Conservation (phyloP, 768 basidiomycete genomes). For the Lactarius pseudohatsudake region DNA sequence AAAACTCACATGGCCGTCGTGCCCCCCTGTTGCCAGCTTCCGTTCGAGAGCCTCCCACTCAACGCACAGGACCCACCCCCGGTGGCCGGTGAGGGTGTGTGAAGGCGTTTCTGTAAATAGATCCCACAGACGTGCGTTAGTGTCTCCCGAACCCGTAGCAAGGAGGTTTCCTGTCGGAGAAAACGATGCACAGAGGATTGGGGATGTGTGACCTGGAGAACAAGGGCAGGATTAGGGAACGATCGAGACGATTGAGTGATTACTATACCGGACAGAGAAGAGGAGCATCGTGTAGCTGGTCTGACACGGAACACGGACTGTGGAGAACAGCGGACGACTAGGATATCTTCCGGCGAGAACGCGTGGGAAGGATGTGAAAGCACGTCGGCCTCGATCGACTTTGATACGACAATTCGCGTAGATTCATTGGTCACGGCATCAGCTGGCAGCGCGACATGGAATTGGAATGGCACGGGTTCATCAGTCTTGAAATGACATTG, state of each 20-base stretch:
- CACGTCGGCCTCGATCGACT: constrained; percentile 81
- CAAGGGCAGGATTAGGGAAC: not conserved
- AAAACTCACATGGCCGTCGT: constrained; percentile 81
- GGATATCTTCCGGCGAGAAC: constrained; percentile 83
- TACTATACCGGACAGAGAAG: constrained; percentile 75
- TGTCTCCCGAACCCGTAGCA: constrained; percentile 95
- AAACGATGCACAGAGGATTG: constrained; percentile 93
- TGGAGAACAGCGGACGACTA: constrained; percentile 87
- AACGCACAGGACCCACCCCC: constrained; percentile 94
- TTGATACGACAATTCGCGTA: constrained; percentile 78
- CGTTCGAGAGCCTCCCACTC: constrained; percentile 97
- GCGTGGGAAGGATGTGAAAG: constrained; percentile 67
- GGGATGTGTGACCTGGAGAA: constrained; percentile 76
- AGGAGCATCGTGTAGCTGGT: constrained; percentile 91
- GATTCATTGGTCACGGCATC: constrained; percentile 47
- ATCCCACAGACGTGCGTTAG: constrained; percentile 91
- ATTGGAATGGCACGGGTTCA: constrained; percentile 89
- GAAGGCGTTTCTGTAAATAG: constrained; percentile 90
- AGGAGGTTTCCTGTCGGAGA: constrained; percentile 90
- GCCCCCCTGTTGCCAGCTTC: constrained; percentile 88
- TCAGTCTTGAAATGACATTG: constrained; percentile 53
- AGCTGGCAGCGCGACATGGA: constrained; percentile 77
- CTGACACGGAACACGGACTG: constrained; percentile 95
- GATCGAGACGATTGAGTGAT: constrained; percentile 7
- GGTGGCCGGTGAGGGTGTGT: constrained; percentile 82